These are phyloP conservation scores for Clarireedia paspali DNA, from an alignment of 2,329 filamentous ascomycete genomes.

Conservation along the genomic window DNA sequence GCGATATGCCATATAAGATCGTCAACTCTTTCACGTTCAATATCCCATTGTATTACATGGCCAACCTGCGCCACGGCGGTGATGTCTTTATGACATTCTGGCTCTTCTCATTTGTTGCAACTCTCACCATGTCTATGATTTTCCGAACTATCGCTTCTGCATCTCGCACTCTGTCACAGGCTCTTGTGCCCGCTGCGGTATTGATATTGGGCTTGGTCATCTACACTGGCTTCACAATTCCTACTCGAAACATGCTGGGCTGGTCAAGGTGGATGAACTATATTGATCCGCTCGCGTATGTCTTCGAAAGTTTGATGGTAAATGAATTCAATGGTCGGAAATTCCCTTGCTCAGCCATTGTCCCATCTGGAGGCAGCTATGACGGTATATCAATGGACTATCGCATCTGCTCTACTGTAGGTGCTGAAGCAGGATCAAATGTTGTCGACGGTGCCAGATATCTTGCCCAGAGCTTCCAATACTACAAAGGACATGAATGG, in stretches of 20 bases:
- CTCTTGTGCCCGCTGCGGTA: constrained; percentile 52
- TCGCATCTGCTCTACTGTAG: constrained; percentile 48
- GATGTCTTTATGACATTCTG: constrained; percentile 78
- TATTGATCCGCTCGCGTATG: constrained; percentile 52
- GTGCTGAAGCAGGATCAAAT: constrained; percentile 45
- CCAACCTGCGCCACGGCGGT: constrained; percentile 65
- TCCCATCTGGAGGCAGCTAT: constrained; percentile 16
- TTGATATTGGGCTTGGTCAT: constrained; percentile 31
- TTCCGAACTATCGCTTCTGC: constrained; percentile 74
- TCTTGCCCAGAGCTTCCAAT: constrained; percentile 46
- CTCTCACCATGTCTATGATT: constrained; percentile 65
- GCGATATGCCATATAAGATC: constrained; percentile 53
- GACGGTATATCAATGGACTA: constrained; percentile 10
- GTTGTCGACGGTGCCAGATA: constrained; percentile 45
- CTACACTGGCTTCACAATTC: constrained; percentile 36
- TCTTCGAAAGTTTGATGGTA: constrained; percentile 72
- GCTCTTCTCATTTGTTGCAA: constrained; percentile 23
- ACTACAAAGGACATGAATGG: constrained; percentile 41
- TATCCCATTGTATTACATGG: constrained; percentile 77
- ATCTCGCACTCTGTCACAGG: constrained; percentile 61
- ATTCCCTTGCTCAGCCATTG: constrained; percentile 19
- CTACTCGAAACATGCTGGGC: constrained; percentile 53
- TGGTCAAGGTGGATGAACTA: constrained; percentile 85
- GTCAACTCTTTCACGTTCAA: constrained; percentile 53
- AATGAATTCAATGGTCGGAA: constrained; percentile 59